These are phyloP conservation scores for Globisporangium iwayamae DNA, from an alignment of 352 stramenopile genomes.

Conservation along the genomic window DNA sequence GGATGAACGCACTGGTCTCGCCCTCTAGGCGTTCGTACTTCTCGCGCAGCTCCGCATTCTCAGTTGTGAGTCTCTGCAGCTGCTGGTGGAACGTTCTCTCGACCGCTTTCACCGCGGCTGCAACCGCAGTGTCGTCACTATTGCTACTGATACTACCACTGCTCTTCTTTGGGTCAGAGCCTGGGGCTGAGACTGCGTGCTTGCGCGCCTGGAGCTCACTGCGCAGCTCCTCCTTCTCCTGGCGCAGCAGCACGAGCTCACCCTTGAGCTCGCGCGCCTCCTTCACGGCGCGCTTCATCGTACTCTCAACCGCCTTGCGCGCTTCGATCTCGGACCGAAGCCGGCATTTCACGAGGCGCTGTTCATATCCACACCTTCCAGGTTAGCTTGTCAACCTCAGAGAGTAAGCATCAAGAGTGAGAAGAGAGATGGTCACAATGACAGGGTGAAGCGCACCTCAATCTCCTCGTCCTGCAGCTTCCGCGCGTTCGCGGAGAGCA, in stretches of 20 bases:
- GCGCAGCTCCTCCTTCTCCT: constrained; percentile 67
- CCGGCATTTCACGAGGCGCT: constrained; percentile 77
- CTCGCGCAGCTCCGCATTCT: constrained; percentile 14
- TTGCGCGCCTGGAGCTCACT: constrained; percentile 21
- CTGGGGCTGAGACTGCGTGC: constrained; percentile 7
- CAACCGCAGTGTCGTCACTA: constrained; percentile 6
- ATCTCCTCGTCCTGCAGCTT: constrained; percentile 64
- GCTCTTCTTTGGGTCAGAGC: constrained; percentile 12
- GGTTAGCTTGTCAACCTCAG: not conserved
- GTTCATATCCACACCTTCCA: not conserved
- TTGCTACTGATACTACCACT: not conserved
- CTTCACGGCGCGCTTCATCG: constrained; percentile 72
- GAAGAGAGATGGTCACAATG: not conserved
- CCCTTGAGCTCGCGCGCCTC: constrained; percentile 75
- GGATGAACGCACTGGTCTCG: constrained; percentile 28
- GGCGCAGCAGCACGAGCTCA: constrained; percentile 63
- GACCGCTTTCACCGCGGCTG: constrained; percentile 22
- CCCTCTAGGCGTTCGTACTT: constrained; percentile 25
- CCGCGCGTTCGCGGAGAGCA: constrained; percentile 37
- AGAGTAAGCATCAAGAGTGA: not conserved
- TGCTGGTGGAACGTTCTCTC: constrained; percentile 36
- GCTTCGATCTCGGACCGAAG: constrained; percentile 71
- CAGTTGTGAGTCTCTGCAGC: constrained; percentile 24
- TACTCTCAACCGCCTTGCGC: constrained; percentile 62
- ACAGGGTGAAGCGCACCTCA: constrained; percentile 27